These are phyloP conservation scores for Starmerella powellii DNA, from an alignment of 805 yeast species.

Conservation along the genomic window DNA sequence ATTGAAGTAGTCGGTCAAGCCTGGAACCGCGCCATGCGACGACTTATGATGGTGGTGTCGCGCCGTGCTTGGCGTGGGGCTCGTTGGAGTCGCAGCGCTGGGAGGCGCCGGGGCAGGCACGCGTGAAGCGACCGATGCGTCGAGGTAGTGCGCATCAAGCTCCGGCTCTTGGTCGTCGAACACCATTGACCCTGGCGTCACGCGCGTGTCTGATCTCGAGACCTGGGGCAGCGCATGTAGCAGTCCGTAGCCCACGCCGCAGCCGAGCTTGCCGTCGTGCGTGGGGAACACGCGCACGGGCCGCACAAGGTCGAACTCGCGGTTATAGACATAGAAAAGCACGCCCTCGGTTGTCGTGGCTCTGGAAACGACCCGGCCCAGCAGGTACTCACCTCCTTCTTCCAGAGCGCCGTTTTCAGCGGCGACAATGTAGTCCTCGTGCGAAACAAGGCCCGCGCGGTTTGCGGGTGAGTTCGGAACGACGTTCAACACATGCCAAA, in stretches of 20 bases:
- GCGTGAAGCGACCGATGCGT: not conserved
- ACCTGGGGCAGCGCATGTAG: slow-evolving; percentile 75
- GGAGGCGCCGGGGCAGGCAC: slow-evolving; percentile 1
- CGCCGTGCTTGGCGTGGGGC: not conserved
- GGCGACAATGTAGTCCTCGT: slow-evolving; percentile 79
- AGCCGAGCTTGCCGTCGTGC: slow-evolving; percentile 80
- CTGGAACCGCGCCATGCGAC: slow-evolving; percentile 5
- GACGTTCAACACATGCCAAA: slow-evolving; percentile 73
- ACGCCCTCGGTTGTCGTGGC: slow-evolving; percentile 35
- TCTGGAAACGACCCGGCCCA: slow-evolving; percentile 47
- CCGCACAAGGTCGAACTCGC: slow-evolving; percentile 71
- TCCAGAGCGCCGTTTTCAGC: slow-evolving; percentile 75
- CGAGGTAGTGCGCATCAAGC: not conserved
- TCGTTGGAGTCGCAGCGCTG: not conserved
- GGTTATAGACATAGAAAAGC: slow-evolving; percentile 65
- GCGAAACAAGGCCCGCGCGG: slow-evolving; percentile 67
- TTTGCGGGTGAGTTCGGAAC: slow-evolving; percentile 72
- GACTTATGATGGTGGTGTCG: not conserved
- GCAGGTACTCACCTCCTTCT: slow-evolving; percentile 73
- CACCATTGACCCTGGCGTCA: slow-evolving; percentile 21
- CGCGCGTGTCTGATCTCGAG: slow-evolving; percentile 3
- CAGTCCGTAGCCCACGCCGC: slow-evolving; percentile 89
- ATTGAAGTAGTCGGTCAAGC: slow-evolving; percentile 19
- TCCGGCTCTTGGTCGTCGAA: slow-evolving; percentile 16
- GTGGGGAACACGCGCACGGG: slow-evolving; percentile 71